A percentile compares a stretch with the other conserved stretches of the same genome.
phyloP scores from a whole-genome alignment of 768 basidiomycete genomes.

The Rhodosporidiobolus odoratus region DNA sequence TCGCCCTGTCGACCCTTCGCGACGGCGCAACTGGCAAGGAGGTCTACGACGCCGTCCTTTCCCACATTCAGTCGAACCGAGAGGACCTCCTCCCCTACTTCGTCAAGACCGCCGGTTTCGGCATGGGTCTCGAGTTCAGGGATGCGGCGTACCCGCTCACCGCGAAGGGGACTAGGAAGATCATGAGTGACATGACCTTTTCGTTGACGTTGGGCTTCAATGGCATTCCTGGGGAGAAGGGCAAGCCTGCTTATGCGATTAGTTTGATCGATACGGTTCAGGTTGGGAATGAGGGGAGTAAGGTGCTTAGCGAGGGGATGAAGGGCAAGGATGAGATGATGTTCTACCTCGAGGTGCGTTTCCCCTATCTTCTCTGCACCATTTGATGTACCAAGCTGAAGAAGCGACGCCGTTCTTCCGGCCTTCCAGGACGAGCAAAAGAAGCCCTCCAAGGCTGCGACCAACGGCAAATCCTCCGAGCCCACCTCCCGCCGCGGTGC shows the following conservation, averaged over 20 bases:
- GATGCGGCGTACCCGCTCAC: slow-evolving; percentile 79
- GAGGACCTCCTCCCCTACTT: slow-evolving; percentile 78
- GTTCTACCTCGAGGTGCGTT: slow-evolving; percentile 68
- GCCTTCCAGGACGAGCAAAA: slow-evolving; percentile 55
- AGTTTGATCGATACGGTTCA: slow-evolving; percentile 86
- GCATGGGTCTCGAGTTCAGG: slow-evolving; percentile 89
- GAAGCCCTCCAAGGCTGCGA: slow-evolving; percentile 50
- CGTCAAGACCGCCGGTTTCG: slow-evolving; percentile 83
- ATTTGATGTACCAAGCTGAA: background rate
- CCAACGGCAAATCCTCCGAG: slow-evolving; percentile 39
- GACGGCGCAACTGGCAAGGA: slow-evolving; percentile 72
- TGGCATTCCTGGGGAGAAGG: slow-evolving; percentile 65
- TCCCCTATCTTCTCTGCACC: slow-evolving; percentile 15
- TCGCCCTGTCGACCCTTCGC: slow-evolving; percentile 68
- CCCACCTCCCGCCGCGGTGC: slow-evolving; percentile 45
- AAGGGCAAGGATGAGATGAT: slow-evolving; percentile 80
- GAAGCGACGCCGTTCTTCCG: background rate
- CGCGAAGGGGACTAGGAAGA: slow-evolving; percentile 64
- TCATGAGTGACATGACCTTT: slow-evolving; percentile 78
- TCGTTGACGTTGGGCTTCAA: slow-evolving; percentile 79
- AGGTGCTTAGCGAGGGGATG: slow-evolving; percentile 65
- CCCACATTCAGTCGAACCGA: slow-evolving; percentile 67
- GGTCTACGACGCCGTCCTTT: slow-evolving; percentile 68
- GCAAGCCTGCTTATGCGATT: slow-evolving; percentile 78
- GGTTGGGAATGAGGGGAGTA: slow-evolving; percentile 55